phyloP scores from a whole-genome alignment of 2,329 filamentous ascomycete species.

The Neophaeococcomyces mojaviensis region DNA sequence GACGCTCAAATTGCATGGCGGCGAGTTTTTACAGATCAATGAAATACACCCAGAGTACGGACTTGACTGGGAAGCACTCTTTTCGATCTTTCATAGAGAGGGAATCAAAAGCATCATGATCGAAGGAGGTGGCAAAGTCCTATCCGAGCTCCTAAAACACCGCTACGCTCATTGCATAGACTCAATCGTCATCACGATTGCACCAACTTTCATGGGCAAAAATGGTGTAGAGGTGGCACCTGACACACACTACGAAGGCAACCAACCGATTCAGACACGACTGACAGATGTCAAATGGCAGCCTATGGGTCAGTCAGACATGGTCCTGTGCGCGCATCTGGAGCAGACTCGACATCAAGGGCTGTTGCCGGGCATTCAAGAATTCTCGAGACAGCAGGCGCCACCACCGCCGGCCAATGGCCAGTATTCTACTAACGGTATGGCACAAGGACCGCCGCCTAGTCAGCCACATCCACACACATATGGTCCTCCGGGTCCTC shows the following conservation, averaged over 20 bases:
- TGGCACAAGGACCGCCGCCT: background rate
- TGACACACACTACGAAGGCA: constrained; percentile 38
- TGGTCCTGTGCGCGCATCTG: constrained; percentile 68
- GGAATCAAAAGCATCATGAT: constrained; percentile 78
- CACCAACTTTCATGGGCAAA: constrained; percentile 79
- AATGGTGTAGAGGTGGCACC: constrained; percentile 76
- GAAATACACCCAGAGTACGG: constrained; percentile 20
- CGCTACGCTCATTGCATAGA: constrained; percentile 57
- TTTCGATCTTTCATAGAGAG: constrained; percentile 50
- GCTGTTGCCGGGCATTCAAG: constrained; percentile 5
- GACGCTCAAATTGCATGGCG: constrained; percentile 40
- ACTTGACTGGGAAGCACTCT: constrained; percentile 56
- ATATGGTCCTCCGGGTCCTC: background rate
- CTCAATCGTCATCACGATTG: constrained; percentile 79
- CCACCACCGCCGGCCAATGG: background rate
- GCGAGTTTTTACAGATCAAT: constrained; percentile 36
- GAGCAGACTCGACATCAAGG: background rate
- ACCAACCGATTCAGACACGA: constrained; percentile 57
- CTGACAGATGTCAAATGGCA: constrained; percentile 60
- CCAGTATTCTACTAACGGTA: background rate
- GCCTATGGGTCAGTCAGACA: constrained; percentile 67
- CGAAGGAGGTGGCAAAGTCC: constrained; percentile 75
- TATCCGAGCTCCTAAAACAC: constrained; percentile 69
- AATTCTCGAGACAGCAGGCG: constrained; percentile 6
- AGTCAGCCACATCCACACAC: background rate